Evolutionary conservation across 768 basidiomycete species (phyloP), one percentile per base, ranked within the genome.

Genomic region (Amanita pseudoporphyria): DNA sequence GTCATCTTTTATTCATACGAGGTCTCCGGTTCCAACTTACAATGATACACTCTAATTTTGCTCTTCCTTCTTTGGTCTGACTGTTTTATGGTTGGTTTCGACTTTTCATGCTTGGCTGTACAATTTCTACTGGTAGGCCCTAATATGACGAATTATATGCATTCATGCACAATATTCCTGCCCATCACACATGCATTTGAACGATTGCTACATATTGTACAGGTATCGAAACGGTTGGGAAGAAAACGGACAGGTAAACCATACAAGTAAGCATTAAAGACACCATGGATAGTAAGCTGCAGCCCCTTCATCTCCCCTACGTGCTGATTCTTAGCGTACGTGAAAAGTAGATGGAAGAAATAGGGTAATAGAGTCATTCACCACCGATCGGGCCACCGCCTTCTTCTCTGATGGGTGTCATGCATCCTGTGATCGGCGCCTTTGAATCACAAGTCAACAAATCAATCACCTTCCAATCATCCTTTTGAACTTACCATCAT

Each of bases 381-480:
- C 43, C 36, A 49, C 13, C 43, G 40, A 28, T 32, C 32, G 36
- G 45, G 45, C 32, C 45, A 21, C 16, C 38, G 19, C 33, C 53
- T 47, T 32, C n/a, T n/a, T n/a, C 45, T 33, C 38, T 41, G 40
- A 54, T 49, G 44, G 14, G 51, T 45, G 37, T 36, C 45, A 47
- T 49, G 39, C 42, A 24, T 48, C 33, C 50, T 52, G 33, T 32
- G 19, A n/a, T 47, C 35, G 9, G 13, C 45, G 3, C 37, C 45
- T 47, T n/a, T 16, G 22, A 9, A 37, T 7, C 16, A 13, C 6
- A 9, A 26, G 6, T 47, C 3, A 47, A 22, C 19, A 26, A 14
- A 10, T 33, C 9, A 13, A 37, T 14, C 10, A 47, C 13, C 6
- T 10, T 10, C 9, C 10, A 12, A 39, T 30, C 6, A 10, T n/a